Percentiles rank a stretch among this genome's conserved stretches.
Evolutionary conservation across 2,329 filamentous ascomycete species (phyloP).

Genomic region (Phialophora macrospora): DNA sequence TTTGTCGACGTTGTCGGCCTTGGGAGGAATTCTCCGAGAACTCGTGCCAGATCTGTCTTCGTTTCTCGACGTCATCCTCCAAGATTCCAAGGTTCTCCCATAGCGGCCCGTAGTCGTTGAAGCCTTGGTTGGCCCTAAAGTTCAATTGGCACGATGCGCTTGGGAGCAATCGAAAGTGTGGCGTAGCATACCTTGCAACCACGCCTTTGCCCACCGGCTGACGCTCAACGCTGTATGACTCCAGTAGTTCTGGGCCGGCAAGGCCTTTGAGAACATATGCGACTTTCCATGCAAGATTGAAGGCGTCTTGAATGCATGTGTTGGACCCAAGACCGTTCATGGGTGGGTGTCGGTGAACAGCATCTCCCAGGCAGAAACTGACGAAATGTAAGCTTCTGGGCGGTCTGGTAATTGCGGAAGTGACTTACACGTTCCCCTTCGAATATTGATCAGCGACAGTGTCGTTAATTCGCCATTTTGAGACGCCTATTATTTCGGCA

Average conservation of each 20-base stretch:
- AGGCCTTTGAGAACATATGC: constrained; percentile 37
- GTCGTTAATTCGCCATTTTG: constrained; percentile 67
- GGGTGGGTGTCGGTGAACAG: constrained; percentile 46
- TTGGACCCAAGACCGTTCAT: constrained; percentile 47
- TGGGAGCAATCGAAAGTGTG: not conserved
- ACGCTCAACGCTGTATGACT: constrained; percentile 39
- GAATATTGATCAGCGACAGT: constrained; percentile 63
- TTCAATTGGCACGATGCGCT: not conserved
- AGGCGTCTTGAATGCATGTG: constrained; percentile 47
- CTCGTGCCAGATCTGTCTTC: not conserved
- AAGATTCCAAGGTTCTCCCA: not conserved
- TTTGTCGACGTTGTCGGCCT: not conserved
- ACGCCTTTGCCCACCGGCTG: not conserved
- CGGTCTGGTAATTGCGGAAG: not conserved
- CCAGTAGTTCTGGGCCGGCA: constrained; percentile 16
- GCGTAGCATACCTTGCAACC: not conserved
- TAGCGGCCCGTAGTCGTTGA: not conserved
- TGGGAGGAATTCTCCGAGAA: not conserved
- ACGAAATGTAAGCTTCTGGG: not conserved
- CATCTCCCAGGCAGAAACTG: constrained; percentile 46
- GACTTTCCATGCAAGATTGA: constrained; percentile 49
- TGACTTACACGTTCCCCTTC: constrained; percentile 30
- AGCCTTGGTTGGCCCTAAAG: not conserved
- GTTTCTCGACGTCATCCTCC: not conserved
- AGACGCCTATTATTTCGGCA: constrained; percentile 58